Conservation (phyloP, 768 basidiomycete genomes). For the Mycena albidolilacea region DNA sequence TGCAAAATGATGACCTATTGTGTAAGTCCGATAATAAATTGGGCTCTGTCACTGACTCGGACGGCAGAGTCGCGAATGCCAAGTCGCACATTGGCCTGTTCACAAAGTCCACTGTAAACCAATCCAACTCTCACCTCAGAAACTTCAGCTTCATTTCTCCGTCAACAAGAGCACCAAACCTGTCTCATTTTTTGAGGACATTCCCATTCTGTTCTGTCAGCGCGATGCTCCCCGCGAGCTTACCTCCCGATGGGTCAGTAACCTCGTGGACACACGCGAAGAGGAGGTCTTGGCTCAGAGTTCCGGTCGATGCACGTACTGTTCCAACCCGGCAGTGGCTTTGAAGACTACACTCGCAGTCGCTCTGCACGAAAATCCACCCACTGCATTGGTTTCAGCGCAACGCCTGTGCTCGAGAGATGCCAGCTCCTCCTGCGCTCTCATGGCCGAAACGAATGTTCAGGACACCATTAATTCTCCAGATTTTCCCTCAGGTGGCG, state of each 20-base stretch:
- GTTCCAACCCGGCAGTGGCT: slow-evolving; percentile 14
- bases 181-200: slow-evolving; percentile 18
- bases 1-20: slow-evolving; percentile 30
- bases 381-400: slow-evolving; percentile 3
- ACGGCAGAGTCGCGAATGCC: slow-evolving; percentile 29
- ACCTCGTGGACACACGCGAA: slow-evolving; percentile 24
- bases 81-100: slow-evolving; percentile 16
- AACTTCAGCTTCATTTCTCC: slow-evolving; percentile 23
- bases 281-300: slow-evolving; percentile 16
- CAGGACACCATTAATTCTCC: not conserved
- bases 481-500: not conserved
- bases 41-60: not conserved
- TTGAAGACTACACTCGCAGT: slow-evolving; percentile 21
- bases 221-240: slow-evolving; percentile 31
- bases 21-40: not conserved
- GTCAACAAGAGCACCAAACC: not conserved
- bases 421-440: slow-evolving; percentile 18
- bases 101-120: slow-evolving; percentile 21
- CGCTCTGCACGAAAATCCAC: slow-evolving; percentile 10
- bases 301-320: slow-evolving; percentile 21
- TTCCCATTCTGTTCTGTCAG: slow-evolving; percentile 13
- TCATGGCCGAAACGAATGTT: not conserved
- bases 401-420: slow-evolving; percentile 25
- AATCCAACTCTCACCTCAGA: slow-evolving; percentile 19
- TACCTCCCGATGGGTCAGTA: slow-evolving; percentile 29